A percentile compares a stretch with the other conserved stretches of the same genome.
These are phyloP conservation scores for Perilla frutescens DNA, from an alignment of 257 asterid genomes.

Conservation along the genomic window DNA sequence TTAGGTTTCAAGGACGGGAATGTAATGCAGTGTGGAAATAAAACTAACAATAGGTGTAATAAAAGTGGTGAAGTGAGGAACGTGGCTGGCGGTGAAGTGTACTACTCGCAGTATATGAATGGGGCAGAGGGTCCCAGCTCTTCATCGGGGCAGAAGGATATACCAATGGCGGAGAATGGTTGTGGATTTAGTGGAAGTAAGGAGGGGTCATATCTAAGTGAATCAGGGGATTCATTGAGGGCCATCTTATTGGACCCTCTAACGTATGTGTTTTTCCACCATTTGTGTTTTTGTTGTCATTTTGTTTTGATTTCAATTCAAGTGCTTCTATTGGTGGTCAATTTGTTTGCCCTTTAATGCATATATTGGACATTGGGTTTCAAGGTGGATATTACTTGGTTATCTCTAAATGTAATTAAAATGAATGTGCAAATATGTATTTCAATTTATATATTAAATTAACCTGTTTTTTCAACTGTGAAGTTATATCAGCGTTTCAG, in stretches of 20 bases:
- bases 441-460: slow-evolving; percentile 1
- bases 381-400: slow-evolving; percentile 23
- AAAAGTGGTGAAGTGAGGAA: slow-evolving; percentile 53
- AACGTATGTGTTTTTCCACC: slow-evolving; percentile 57
- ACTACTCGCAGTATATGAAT: slow-evolving; percentile 59
- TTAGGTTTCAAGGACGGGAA: slow-evolving; percentile 62
- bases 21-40: slow-evolving; percentile 47
- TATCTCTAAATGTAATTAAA: slow-evolving; percentile 7
- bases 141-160: slow-evolving; percentile 61
- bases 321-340: not conserved
- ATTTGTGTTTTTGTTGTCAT: not conserved
- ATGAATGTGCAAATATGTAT: not conserved
- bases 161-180: slow-evolving; percentile 49
- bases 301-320: not conserved
- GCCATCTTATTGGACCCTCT: slow-evolving; percentile 82
- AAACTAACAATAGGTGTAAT: slow-evolving; percentile 34
- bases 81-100: slow-evolving; percentile 54
- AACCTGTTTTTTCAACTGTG: not conserved
- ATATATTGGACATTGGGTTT: not conserved
- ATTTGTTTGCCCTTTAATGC: not conserved
- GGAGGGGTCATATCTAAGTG: slow-evolving; percentile 57
- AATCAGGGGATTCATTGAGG: slow-evolving; percentile 77
- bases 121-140: slow-evolving; percentile 63
- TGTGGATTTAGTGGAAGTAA: slow-evolving; percentile 83
- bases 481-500: not conserved